Evolutionary conservation across 208 protist genomes (phyloP), one percentile per base, ranked within the genome.

Genomic region (Trypanosoma scelopori): DNA sequence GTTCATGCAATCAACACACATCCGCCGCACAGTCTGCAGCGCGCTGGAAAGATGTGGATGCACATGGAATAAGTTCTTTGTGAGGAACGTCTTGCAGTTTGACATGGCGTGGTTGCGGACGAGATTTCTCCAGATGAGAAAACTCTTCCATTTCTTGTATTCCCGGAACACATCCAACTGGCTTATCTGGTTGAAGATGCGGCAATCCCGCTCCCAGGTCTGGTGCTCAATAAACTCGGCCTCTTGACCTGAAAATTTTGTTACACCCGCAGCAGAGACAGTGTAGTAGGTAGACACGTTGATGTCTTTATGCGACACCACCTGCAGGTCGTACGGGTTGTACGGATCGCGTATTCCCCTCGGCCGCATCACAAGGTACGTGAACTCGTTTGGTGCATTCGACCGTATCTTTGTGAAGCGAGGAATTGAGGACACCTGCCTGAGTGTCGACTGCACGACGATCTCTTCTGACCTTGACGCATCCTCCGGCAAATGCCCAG

Each of bases 301-400:
- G 55, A 97, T 80, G 22, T 97, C 84, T 28, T 82, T 84, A 66
- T 98, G 94, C 48, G 90, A 57, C 37, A 98, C 95, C 23, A 96
- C 87, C 65, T 94, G 81, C 47, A 99, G 74, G 60, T 98, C 87
- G 78, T 98, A 99, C 49, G 96, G 94, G 72, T 97, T 97, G 73
- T 91, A 93, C 47, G 79, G 75, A 63, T 94, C 86, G 30, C 85
- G 82, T n/a, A 96, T 78, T 20, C 87, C 88, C 6, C 86, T 81
- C 12, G 84, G 82, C 0, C 89, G 87, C 78, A 89, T 87, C 11
- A 92, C 76, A 56, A 97, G 75, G 69, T 97, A 97, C 13, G 89
- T 85, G 58, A 97, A 97, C 76, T 95, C 86, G 47, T 93, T 94
- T 5, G 88, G 88, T 22, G 91, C 76, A 74, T 92, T 93, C 13